Base-by-base conservation (phyloP, 176 grass and related monocot genomes). In the Carex kokanica region DNA sequence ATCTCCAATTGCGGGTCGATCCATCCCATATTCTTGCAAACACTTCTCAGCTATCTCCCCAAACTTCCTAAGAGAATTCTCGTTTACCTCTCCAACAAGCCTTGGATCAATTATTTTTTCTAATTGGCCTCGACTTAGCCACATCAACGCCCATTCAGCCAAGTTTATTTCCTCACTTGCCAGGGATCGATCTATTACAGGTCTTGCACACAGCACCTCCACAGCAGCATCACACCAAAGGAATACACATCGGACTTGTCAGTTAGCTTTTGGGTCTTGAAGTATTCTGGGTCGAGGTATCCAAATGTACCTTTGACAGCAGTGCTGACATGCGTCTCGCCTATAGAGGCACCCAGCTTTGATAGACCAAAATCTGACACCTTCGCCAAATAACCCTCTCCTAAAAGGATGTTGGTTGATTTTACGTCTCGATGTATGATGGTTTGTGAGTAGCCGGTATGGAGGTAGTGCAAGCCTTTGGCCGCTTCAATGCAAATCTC, bases 211-310 rank as follows among this genome's bases (percentile, higher is more conserved):
- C 27, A 95, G 79, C 47, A 95, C 88, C 84, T 94, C 93, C 41
- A n/a, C n/a, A 90, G 79, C 17, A 94, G 88, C 81, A 85, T 83
- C 1, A 95, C 93, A 18, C 93, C 93, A 57, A 95, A 95, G 49
- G 93, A 95, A 84, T 95, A 95, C 2, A 95, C 93, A 87, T 95
- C 93, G 0, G 93, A 95, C 0, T 88, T 86, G 84, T 95, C 88
- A 15, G 90, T 95, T 43, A 95, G 90, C 78, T 92, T 86, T 83
- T 89, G 90, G 67, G 88, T 95, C 65, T 90, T 95, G 84, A 93
- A 90, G 64, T 93, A 93, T 29, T 93, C 91, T 1, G 88, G 91
- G 73, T 93, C 91, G 0, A 93, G 91, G 66, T 93, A 93, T 0
- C 91, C 88, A 83, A 93, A 88, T 40, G 86, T 93, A 43, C 91